Evolutionary conservation across 139 green algal species (phyloP), one percentile per base, ranked within the genome.

Genomic region (Asterochloris erici): DNA sequence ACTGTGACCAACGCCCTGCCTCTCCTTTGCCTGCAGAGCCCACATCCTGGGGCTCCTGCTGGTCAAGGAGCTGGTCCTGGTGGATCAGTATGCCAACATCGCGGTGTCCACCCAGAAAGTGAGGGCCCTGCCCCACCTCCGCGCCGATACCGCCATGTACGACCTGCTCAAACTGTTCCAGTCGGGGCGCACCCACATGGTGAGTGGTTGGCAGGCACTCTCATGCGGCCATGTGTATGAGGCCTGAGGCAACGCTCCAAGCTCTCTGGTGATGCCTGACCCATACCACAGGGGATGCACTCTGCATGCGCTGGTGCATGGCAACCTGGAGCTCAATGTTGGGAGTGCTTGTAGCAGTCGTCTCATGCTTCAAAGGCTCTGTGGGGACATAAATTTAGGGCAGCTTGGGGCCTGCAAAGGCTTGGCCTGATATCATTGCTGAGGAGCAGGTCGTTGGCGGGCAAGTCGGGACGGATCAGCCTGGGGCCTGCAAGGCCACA

Each of bases 21-120:
- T 54, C 38, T 6, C 38, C 9, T 63, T 27, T 15, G 17, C 27
- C 16, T 83, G 29, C 84, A 77, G 77, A 61, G 64, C 71, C 17
- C 66, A 84, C 28, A 86, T 92, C n/a, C 69, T 91, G 68, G 95
- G 95, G 62, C 83, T 98, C 14, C 86, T 98, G 70, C 86, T 98
- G 15, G 92, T 93, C 19, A 98, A 98, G 88, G 94, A 97, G 88
- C 86, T 97, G 62, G 83, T 93, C 12, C 64, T 91, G 69, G 74
- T 91, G 29, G 85, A 91, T 61, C 64, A 64, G 26, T 38, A 69
- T 60, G 83, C 87, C 66, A 79, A 79, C 26, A 73, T 77, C 24
- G 62, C 73, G 14, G 69, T 84, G 12, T 73, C 74, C 60, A 71
- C 73, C 63, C 76, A 89, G 24, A 87, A 89, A 47, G 81, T 91